Base-by-base conservation (phyloP, 2,329 filamentous ascomycete genomes). In the Stagonosporopsis rhizophila region DNA sequence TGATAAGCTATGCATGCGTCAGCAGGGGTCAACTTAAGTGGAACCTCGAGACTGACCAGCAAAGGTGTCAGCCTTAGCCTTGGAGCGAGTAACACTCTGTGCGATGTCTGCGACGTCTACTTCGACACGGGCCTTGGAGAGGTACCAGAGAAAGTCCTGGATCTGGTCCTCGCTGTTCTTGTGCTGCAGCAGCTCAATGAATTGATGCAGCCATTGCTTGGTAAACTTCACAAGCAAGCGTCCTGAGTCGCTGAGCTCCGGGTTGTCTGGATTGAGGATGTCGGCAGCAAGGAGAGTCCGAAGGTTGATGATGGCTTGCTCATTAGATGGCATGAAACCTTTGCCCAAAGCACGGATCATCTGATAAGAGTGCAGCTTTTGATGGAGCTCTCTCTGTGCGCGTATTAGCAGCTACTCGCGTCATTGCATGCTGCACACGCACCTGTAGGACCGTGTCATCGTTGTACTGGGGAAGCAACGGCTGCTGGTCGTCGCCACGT, bases 321-420 rank as follows among this genome's bases (percentile, higher is more conserved):
- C 89, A 11, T 90, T 97, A 6, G 91, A 95, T 42, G 94, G 94
- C 89, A 98, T 93, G 77, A 88, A 97, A 6, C 94, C 94, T 69
- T 91, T 86, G 1, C 85, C 85, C 9, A 97, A 75, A 51, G 94
- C 94, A 49, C 90, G 85, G 25, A 92, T 74, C 89, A 96, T 96
- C 81, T 96, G 92, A 73, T 96, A 97, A 23, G 89, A 89, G 78
- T 96, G 94, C 58, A 98, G 84, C 81, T 96, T 97, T 75, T 94
- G 87, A 70, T 94, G 91, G 56, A 96, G 83, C 67, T 87, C 82
- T 44, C 87, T 83, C 82, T 96, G 91, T 51, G 35, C 30, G 44
- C 30, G 37, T 42, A 32, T 58, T 19, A 58, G 50, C n/a, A 28
- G 20, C 41, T 34, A 15, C 32, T 27, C 25, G 27, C 22, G 19